Conservation (phyloP, 2,329 filamentous ascomycete genomes). For the Harringtonia lauricola region DNA sequence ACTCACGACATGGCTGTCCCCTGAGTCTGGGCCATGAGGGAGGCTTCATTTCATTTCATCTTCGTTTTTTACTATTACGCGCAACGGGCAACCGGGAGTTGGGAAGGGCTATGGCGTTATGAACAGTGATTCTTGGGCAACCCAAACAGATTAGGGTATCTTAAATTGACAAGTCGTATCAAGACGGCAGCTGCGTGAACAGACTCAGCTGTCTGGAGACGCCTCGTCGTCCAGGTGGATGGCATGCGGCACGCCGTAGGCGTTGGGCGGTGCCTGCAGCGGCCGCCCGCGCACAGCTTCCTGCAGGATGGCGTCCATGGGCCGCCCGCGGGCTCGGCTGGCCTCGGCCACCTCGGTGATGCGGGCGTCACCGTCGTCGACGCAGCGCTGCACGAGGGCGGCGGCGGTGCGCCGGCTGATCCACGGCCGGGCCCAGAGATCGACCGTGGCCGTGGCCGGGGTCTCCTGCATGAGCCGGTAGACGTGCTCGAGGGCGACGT, state of each 20-base stretch:
- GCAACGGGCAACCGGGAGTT: too few species aligned
- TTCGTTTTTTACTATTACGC: too few species aligned
- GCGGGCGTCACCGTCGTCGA: constrained; percentile 21
- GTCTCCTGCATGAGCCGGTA: constrained; percentile 13
- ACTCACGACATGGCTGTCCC: not conserved
- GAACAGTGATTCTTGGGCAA: too few species aligned
- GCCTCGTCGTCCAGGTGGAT: not conserved
- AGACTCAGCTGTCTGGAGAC: not conserved
- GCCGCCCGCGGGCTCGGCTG: constrained; percentile 7
- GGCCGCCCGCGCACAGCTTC: not conserved
- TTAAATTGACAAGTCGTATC: too few species aligned
- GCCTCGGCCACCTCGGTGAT: constrained; percentile 20
- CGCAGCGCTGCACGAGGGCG: constrained; percentile 22
- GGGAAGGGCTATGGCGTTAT: too few species aligned
- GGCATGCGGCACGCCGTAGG: constrained; percentile 8
- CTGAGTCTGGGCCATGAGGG: not conserved
- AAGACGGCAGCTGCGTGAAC: too few species aligned
- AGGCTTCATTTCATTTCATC: too few species aligned
- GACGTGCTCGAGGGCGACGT: constrained; percentile 22
- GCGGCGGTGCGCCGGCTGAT: constrained; percentile 20
- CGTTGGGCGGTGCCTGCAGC: not conserved
- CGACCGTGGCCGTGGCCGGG: not conserved
- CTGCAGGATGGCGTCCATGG: constrained; percentile 10
- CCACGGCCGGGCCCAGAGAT: constrained; percentile 15
- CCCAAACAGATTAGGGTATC: too few species aligned